Evolutionary conservation across 176 grass and related monocot species (phyloP).

Genomic region (Eremochloa ophiuroides): DNA sequence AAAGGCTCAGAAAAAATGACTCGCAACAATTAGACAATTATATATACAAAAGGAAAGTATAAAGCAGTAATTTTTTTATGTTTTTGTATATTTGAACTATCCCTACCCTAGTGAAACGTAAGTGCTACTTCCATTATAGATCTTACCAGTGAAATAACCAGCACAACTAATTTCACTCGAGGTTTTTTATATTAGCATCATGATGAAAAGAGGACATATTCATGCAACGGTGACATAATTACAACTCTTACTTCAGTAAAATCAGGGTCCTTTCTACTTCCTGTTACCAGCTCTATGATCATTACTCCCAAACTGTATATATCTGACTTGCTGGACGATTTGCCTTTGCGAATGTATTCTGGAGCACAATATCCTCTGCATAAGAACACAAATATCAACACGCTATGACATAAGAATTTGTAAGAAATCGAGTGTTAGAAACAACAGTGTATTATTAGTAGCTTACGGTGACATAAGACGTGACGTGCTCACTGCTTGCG

Average conservation of each 20-base stretch:
- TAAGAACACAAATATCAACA: background rate
- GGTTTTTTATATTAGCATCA: background rate
- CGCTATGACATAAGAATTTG: background rate
- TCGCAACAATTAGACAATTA: too few relatives aligned
- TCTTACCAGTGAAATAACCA: too few relatives aligned
- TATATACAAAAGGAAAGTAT: too few relatives aligned
- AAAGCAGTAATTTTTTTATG: too few relatives aligned
- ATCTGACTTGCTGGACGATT: background rate
- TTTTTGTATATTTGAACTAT: too few relatives aligned
- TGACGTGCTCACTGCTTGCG: background rate
- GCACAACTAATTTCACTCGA: too few relatives aligned
- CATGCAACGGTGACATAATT: background rate
- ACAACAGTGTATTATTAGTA: background rate
- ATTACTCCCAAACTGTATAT: constrained; percentile 2
- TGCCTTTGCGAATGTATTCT: background rate
- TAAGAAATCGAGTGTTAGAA: background rate
- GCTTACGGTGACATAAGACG: background rate
- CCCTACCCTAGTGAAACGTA: too few relatives aligned
- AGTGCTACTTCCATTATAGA: too few relatives aligned
- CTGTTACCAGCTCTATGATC: background rate
- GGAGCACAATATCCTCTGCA: background rate
- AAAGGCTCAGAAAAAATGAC: too few relatives aligned
- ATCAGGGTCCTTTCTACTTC: background rate
- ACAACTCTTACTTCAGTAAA: background rate
- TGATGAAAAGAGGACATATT: background rate